Evolutionary conservation across 2,329 filamentous ascomycete species (phyloP), one percentile per base, ranked within the genome.

Genomic region (Fusarium floridanum): DNA sequence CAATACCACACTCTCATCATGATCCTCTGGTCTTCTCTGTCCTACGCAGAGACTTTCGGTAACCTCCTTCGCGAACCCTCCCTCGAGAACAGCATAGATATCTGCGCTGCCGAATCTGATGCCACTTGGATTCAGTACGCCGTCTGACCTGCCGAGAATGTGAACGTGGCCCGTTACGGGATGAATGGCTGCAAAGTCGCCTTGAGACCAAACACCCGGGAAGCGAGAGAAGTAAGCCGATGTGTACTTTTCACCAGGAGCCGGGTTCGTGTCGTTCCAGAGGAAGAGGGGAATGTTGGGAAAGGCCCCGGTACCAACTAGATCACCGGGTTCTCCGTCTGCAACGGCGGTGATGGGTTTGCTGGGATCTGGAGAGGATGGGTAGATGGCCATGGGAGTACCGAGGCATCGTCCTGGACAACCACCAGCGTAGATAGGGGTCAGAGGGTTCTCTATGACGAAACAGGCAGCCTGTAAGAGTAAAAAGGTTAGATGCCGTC

Each of bases 91-190:
- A 14, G 88, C 88, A 81, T 97, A 97, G 37, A 97, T 93, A 81
- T 97, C 94, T 1, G 93, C 91, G 6, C 91, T 93, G 0, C 94
- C 94, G 77, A 97, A 97, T 0, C 94, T 88, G 12, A 97, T 91
- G 0, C 94, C 94, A 8, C 89, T 91, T 0, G 94, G 94, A 79
- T 97, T 97, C 61, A 97, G 83, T 3, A 97, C 94, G 14, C 94
- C 94, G 78, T 97, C 94, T 3, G 91, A 92, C 2, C 93, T 87
- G 1, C 93, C 93, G 0, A 94, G 87, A 75, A 95, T 92, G 14
- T 89, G 81, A 7, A 95, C 80, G 55, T 90, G 88, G 8, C 90
- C 88, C 1, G 93, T 95, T 5, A 83, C 74, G 0, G 93, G 93
- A 78, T 96, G 91, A 16, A 93, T 84, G 39, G 89, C 88, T 77